These are phyloP conservation scores for Cornus suecica DNA, from an alignment of 148 eudicot genomes.

Conservation along the genomic window DNA sequence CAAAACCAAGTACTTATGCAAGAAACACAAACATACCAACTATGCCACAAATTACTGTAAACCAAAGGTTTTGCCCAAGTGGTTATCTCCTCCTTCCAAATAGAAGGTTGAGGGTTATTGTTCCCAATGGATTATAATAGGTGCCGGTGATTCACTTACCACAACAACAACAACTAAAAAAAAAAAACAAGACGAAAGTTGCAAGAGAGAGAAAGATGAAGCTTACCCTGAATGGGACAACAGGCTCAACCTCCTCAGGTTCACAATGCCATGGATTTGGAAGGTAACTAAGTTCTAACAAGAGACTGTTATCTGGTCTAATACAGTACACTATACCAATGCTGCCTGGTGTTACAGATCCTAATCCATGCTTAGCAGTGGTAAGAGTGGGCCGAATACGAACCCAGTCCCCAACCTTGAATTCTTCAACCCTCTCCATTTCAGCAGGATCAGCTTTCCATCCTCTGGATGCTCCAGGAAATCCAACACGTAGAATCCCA, in stretches of 20 bases:
- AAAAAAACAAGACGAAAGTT: too few species aligned
- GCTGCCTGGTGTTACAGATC: constrained; percentile 96
- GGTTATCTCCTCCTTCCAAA: too few species aligned
- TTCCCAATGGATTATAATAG: too few species aligned
- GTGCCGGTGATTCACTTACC: too few species aligned
- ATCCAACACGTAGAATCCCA: constrained; percentile 96
- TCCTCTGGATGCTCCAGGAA: constrained; percentile 99
- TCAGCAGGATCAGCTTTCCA: constrained; percentile 99
- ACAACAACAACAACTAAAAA: neutral
- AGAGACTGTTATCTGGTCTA: constrained; percentile 85
- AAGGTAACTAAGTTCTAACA: constrained; percentile 86
- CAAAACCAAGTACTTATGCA: neutral
- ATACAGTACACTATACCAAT: constrained; percentile 93
- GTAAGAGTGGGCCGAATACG: constrained; percentile 95
- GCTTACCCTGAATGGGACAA: constrained; percentile 79
- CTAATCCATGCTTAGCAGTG: constrained; percentile 91
- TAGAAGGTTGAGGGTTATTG: too few species aligned
- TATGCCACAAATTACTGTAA: too few species aligned
- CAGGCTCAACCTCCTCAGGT: constrained; percentile 99
- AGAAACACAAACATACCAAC: neutral
- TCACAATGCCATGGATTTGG: constrained; percentile 99
- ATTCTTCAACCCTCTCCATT: constrained; percentile 98
- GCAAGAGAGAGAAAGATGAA: neutral
- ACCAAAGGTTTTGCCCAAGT: too few species aligned
- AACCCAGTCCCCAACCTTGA: constrained; percentile 99